These are phyloP conservation scores for Thalia dealbata DNA, from an alignment of 176 grass and related monocot genomes.

Conservation along the genomic window DNA sequence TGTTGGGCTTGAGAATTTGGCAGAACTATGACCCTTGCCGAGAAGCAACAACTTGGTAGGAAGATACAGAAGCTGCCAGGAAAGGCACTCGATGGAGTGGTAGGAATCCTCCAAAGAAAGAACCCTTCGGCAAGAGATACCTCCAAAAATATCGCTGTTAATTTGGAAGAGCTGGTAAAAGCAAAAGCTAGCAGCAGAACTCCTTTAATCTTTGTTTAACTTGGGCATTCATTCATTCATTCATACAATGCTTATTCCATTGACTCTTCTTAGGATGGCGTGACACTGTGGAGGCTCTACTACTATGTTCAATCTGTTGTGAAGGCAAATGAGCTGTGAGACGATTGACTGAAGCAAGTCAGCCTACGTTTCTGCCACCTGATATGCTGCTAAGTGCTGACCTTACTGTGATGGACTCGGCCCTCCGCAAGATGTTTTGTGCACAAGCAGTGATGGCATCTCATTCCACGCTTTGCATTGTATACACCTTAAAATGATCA, in stretches of 20 bases:
- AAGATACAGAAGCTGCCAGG: conserved; percentile 61
- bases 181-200: background rate
- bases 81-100: conserved; percentile 34
- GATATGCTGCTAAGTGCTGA: no score
- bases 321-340: conserved; percentile 13
- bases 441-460: no score
- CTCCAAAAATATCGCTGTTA: conserved; percentile 40
- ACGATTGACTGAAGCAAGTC: no score
- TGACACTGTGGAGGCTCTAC: conserved; percentile 60
- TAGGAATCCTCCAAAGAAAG: conserved; percentile 36
- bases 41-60: conserved; percentile 53
- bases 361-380: no score
- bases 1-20: conserved; percentile 14
- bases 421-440: no score
- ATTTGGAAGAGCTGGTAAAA: conserved; percentile 54
- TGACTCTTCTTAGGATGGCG: conserved; percentile 45
- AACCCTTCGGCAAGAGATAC: conserved; percentile 24
- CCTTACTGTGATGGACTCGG: no score
- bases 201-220: background rate
- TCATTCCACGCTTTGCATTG: no score
- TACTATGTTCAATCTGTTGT: conserved; percentile 48
- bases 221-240: background rate
- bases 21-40: conserved; percentile 56
- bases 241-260: background rate
- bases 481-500: no score